Evolutionary conservation across 139 green algal species (phyloP).

Genomic region (Choricystis sp.): DNA sequence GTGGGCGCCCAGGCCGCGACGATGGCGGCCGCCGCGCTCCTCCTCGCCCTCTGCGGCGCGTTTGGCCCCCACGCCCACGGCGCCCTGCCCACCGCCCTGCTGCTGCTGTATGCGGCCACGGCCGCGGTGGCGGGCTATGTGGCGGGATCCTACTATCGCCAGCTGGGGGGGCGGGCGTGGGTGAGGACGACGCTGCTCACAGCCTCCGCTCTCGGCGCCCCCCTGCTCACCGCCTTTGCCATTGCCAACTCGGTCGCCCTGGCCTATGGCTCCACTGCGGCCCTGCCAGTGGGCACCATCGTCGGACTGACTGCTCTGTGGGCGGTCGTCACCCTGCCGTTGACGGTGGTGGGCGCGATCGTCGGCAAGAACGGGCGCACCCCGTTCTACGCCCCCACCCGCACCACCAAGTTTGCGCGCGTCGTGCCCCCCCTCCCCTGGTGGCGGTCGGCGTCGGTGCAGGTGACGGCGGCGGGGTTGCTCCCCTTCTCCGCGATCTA

Average conservation of each 20-base stretch:
- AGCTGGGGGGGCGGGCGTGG: conserved; percentile 61
- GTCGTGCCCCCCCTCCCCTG: conserved; percentile 66
- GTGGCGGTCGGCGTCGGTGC: conserved; percentile 62
- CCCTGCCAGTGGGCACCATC: conserved; percentile 75
- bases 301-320: conserved; percentile 71
- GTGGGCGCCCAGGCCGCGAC: conserved; percentile 63
- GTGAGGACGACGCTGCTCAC: conserved; percentile 56
- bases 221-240: conserved; percentile 54
- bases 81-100: conserved; percentile 58
- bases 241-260: conserved; percentile 65
- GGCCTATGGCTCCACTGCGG: conserved; percentile 50
- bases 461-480: conserved; percentile 90
- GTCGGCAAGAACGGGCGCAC: conserved; percentile 48
- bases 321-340: conserved; percentile 71
- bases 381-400: conserved; percentile 58
- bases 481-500: conserved; percentile 95
- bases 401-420: conserved; percentile 79
- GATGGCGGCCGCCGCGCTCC: conserved; percentile 64
- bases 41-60: conserved; percentile 58
- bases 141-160: conserved; percentile 27
- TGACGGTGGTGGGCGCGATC: conserved; percentile 82
- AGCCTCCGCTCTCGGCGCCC: conserved; percentile 55
- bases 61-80: conserved; percentile 94
- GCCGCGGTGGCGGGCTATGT: conserved; percentile 65
- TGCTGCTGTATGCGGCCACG: conserved; percentile 85